Evolutionary conservation across 1,284 basidiomycete species (phyloP), one percentile per base, ranked within the genome.

Genomic region (Heterobasidion occidentale): DNA sequence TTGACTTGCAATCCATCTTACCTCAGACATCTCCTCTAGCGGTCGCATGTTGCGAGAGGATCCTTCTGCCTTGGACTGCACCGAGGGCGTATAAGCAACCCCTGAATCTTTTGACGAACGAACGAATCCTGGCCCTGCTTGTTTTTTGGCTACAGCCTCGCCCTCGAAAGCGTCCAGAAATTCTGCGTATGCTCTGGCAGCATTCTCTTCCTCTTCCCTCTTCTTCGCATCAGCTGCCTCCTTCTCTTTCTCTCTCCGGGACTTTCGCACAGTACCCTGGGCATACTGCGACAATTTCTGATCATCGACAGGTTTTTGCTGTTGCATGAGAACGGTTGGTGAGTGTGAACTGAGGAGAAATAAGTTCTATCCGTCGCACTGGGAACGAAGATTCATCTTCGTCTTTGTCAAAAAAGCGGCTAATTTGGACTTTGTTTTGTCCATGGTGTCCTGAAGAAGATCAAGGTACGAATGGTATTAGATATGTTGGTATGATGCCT

Each of bases 191-290:
- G 86, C 86, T 64, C 79, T 82, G 7, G 81, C 86, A 47, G 87
- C 86, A 62, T 85, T 80, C 58, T 88, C 88, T 65, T 94, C 92
- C 64, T 90, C 86, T 67, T 91, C 86, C 62, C 78, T 83, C 67
- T 85, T 85, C 73, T 94, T 94, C 36, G 88, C 90, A 56, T 92
- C 90, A 50, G 92, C 93, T 52, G 84, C 86, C 67, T 97, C 94
- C 63, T 88, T 83, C 67, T 97, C 94, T 67, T 90, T 93, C 70
- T 96, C 90, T 56, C 86, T 74, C 54, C 82, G 79, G 27, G 90
- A 90, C 70, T 92, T 92, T 53, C 83, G 78, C 46, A 84, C 78
- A 36, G 79, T 86, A 27, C 88, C 88, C 65, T 88, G 82, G 38
- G 88, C 71, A 67, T 87, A 92, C 56, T 89, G 83, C 17, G 85